Conservation (phyloP, 108 stramenopile species). For the Asterionellopsis glacialis region DNA sequence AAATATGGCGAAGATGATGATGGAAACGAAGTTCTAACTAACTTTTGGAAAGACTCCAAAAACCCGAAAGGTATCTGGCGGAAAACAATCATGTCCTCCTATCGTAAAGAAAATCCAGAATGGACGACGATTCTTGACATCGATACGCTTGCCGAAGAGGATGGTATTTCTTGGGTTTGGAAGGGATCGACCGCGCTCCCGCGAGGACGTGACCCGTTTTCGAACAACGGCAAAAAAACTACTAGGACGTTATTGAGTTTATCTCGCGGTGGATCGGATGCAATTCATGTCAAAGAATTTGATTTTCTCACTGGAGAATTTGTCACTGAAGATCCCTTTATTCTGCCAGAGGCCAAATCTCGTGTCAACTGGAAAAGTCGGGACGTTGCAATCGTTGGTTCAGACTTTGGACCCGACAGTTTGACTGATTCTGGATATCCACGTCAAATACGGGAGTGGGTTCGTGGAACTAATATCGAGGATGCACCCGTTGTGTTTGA, state of each 20-base stretch:
- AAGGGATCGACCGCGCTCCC: constrained; percentile 59
- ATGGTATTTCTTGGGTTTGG: constrained; percentile 87
- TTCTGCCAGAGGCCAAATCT: constrained; percentile 78
- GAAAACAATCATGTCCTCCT: constrained; percentile 58
- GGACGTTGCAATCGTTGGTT: constrained; percentile 54
- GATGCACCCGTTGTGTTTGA: constrained; percentile 85
- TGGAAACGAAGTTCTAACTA: constrained; percentile 56
- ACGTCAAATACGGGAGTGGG: constrained; percentile 84
- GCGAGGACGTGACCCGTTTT: constrained; percentile 47
- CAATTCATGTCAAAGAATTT: constrained; percentile 81
- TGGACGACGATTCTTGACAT: constrained; percentile 88
- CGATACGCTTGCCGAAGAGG: constrained; percentile 66
- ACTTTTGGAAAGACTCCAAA: constrained; percentile 74
- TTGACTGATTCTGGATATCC: constrained; percentile 90
- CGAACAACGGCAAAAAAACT: constrained; percentile 33
- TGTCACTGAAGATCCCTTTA: constrained; percentile 57
- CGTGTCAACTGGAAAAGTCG: constrained; percentile 50
- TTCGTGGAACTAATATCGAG: constrained; percentile 77
- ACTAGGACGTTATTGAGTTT: constrained; percentile 63
- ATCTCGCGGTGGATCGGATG: constrained; percentile 90
- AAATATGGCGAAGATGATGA: constrained; percentile 54
- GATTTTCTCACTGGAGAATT: constrained; percentile 74
- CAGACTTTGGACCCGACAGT: constrained; percentile 62
- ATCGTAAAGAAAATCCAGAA: constrained; percentile 44
- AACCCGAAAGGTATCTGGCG: constrained; percentile 86